Base-by-base conservation (phyloP, 345 rosid species). In the Eucalyptus fibrosa region DNA sequence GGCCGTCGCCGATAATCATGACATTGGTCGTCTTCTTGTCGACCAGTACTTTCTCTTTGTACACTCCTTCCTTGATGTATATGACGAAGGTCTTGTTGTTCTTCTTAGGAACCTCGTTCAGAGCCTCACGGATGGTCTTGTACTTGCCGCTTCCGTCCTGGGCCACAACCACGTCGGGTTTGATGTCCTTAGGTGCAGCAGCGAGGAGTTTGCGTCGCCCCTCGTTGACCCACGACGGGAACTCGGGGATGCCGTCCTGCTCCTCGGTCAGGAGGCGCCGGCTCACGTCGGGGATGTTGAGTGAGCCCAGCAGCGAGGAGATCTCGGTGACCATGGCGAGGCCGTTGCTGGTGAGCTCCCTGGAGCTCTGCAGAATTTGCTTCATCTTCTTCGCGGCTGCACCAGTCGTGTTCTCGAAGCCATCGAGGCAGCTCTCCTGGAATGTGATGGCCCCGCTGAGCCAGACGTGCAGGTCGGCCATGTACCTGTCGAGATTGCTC, bases 1-100 rank as follows among this genome's bases (percentile, higher is more conserved):
- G 91, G 26, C 98, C 99, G 24, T 97, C 99, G 3, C 99, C 99
- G 51, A 97, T 88, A 88, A 97, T 91, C 93, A 94, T 88, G 28
- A 97, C 89, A 45, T 93, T 50, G 2, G 87, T 49, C 95, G 90
- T 89, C 8, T 56, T 30, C 90, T 67, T 94, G 26, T 90, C 37
- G 72, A 97, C 77, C 3, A 26, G 18, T 32, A 97, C 94, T 50
- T 89, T 89, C 91, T 97, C 99, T 8, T 89, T 87, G 89, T 97
- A 97, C 49, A 94, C 89, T 87, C 99, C 99, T 72, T 55, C 91
- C 94, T 96, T 97, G 56, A 97, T 91, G 90, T 97, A 56, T 45
- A 97, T 87, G n/a, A 96, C 91, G 87, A 96, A 96, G 23, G 94
- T 90, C 45, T 51, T 44, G 10, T 34, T 83, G 51, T 92, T 90